Evolutionary conservation across 331 rosid genomes (phyloP).

Genomic region (Spiraea crenata): DNA sequence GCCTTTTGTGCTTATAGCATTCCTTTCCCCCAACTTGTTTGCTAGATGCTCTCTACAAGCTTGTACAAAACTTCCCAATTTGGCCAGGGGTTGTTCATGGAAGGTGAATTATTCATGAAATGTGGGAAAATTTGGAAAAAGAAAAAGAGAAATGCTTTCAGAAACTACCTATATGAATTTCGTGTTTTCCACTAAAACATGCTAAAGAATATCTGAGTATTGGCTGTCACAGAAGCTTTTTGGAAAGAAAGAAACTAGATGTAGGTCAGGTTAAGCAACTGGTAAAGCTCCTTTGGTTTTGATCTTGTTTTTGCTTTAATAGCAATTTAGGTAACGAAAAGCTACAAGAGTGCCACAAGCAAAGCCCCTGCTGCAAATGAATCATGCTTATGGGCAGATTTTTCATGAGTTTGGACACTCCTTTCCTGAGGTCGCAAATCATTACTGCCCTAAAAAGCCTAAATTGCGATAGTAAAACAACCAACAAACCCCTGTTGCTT

Average conservation of each 20-base stretch:
- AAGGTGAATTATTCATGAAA: slow-evolving; percentile 14
- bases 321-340: slow-evolving; percentile 45
- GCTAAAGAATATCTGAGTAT: background rate
- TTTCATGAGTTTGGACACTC: slow-evolving; percentile 30
- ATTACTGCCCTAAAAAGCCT: slow-evolving; percentile 51
- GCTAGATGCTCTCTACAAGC: background rate
- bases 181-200: background rate
- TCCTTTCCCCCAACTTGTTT: background rate
- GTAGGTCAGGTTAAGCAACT: background rate
- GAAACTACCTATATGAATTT: background rate
- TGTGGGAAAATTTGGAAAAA: slow-evolving; percentile 7
- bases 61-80: background rate
- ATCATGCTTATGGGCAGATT: slow-evolving; percentile 36
- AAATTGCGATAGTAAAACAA: slow-evolving; percentile 27
- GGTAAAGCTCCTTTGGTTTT: slow-evolving; percentile 25
- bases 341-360: slow-evolving; percentile 30
- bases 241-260: background rate
- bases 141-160: background rate
- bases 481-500: slow-evolving; percentile 24
- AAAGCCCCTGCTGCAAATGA: slow-evolving; percentile 28
- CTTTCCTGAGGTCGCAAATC: slow-evolving; percentile 33
- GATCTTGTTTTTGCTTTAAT: slow-evolving; percentile 37
- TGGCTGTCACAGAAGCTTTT: background rate
- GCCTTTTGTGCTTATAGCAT: background rate
- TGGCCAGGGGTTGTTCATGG: slow-evolving; percentile 7